A percentile compares a stretch with the other conserved stretches of the same genome.
Conservation (phyloP, 768 basidiomycete genomes). For the Psilocybe cyanescens region DNA sequence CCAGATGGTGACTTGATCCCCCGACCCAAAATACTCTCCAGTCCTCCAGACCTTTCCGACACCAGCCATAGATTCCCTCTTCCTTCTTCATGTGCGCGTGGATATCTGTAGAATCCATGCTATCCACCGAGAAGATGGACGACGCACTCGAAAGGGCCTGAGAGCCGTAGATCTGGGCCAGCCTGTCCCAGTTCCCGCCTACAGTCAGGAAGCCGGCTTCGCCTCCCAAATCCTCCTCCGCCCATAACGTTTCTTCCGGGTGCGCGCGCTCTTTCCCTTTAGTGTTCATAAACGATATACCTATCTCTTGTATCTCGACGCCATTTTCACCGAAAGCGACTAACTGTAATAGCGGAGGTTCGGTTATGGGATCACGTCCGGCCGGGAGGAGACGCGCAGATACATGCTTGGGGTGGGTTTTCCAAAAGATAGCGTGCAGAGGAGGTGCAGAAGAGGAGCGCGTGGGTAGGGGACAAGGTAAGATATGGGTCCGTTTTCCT, state of each 20-base stretch:
- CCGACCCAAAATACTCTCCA: constrained; percentile 88
- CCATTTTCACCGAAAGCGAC: constrained; percentile 73
- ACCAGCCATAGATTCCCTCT: constrained; percentile 81
- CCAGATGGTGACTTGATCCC: constrained; percentile 33
- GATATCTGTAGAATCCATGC: constrained; percentile 57
- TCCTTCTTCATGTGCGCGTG: constrained; percentile 48
- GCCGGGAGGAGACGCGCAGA: constrained; percentile 47
- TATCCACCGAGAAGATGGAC: constrained; percentile 51
- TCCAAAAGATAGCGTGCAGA: constrained; percentile 61
- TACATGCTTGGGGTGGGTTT: constrained; percentile 57
- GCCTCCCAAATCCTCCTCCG: constrained; percentile 69
- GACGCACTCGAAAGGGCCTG: constrained; percentile 46
- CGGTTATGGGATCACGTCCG: constrained; percentile 19
- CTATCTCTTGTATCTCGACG: constrained; percentile 73
- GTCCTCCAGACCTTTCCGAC: constrained; percentile 71
- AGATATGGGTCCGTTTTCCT: constrained; percentile 68
- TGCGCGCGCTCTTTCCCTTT: constrained; percentile 54
- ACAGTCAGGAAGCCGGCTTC: constrained; percentile 58
- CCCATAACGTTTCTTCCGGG: constrained; percentile 52
- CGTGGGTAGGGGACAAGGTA: constrained; percentile 70
- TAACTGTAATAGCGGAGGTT: constrained; percentile 63
- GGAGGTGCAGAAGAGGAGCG: constrained; percentile 50
- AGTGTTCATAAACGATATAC: constrained; percentile 51
- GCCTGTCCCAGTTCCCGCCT: constrained; percentile 57
- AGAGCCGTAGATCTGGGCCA: constrained; percentile 36